Evolutionary conservation across 2,329 filamentous ascomycete genomes (phyloP), one percentile per base, ranked within the genome.

Genomic region (Karstenula rhodostoma): DNA sequence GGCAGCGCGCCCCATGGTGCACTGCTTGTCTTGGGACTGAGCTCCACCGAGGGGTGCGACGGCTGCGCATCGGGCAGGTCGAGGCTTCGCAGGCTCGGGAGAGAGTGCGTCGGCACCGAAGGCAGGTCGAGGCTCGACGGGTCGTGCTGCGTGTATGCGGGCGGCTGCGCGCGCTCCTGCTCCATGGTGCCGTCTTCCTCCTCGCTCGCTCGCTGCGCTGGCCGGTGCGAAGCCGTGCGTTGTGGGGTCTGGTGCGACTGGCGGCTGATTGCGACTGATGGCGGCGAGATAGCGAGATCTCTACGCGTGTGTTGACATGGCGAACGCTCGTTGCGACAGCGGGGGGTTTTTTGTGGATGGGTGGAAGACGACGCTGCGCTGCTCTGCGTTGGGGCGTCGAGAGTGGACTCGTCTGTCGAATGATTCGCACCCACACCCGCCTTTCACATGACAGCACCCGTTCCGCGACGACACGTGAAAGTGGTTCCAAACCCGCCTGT

Each of bases 71-170:
- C 67, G 29, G 73, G 73, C 60, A 80, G 75, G 37, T 79, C 74
- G 33, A 77, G 73, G 27, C 79, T 77, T 33, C 80, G 72, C 33
- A 83, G 77, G 27, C 80, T 79, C 65, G 76, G 77, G 52, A 84
- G 72, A 10, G 72, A 68, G 58, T 79, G 76, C 10, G 73, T 78
- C 8, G 79, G 79, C 4, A 80, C 78, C 0, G 77, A 78, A n/a
- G 79, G 79, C 46, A 81, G 72, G 40, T 77, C 70, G 52, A 82
- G 74, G 15, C 73, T 72, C 53, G 77, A 74, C 42, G 78, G 76
- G 57, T 80, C 76, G 68, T 80, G 78, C 60, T 79, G 75, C 15
- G 75, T 67, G 63, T 82, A 82, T 29, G 79, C 76, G 42, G 80
- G 80, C 64, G 80, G 80, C 33, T 57, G 56, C 32, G 56, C 40